Evolutionary conservation across 345 rosid genomes (phyloP), one percentile per base, ranked within the genome.

Genomic region (Acer negundo): DNA sequence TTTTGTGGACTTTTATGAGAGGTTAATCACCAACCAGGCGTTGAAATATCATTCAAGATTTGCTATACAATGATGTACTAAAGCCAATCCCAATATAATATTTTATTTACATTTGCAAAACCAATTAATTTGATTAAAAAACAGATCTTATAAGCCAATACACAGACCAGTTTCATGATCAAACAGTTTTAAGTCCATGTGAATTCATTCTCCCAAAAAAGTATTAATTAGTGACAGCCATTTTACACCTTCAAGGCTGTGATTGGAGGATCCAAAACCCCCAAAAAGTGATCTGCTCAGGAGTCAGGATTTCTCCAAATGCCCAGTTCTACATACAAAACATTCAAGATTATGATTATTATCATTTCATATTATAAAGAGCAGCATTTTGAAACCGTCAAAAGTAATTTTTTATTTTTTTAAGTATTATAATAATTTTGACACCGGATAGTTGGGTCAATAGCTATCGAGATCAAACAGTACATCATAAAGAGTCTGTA

Each of bases 1-100:
- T 82, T 78, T 79, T 73, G 83, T 47, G 26, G 86, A 86, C 88
- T 83, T 89, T 85, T 20, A 55, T 19, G 10, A 19, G 4, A 24
- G 23, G 68, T 8, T 19, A 20, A 62, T 47, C 71, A 79, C 78
- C 77, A 24, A 77, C 82, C 85, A 72, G 72, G 42, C 12, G 81
- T 79, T 75, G 85, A 84, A 84, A 72, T 78, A 67, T 58, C 72
- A 75, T n/a, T 53, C 49, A 53, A 22, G 71, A 49, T 51, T 66
- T 75, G 78, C 35, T 40, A 16, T 53, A 53, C 66, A 35, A 35
- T 35, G 38, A 5, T 35, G 56, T 28, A 15, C 40, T 1, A 47
- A 22, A 44, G 56, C 67, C 35, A 62, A 70, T 20, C 38, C 76
- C 75, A 6, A 20, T 22, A n/a, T 38, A 1, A 58, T 53, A 28